Evolutionary conservation across 176 grass and related monocot genomes (phyloP), one percentile per base, ranked within the genome.

Genomic region (Zoysia pacifica): DNA sequence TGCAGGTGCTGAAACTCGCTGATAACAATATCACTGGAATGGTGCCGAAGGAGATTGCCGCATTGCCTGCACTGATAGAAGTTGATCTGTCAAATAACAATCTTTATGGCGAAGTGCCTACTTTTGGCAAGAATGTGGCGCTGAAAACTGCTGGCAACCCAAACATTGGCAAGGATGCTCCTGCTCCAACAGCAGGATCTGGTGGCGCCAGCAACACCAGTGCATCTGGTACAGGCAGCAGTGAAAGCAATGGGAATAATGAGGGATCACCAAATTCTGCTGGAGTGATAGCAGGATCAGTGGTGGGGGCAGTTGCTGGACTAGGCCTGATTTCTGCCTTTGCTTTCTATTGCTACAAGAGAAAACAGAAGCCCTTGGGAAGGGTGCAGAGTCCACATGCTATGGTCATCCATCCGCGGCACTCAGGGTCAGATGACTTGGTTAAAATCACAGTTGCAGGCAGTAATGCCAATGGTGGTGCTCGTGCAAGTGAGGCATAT

Each of bases 361-460:
- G 85, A 59, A 97, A 92, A 81, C 86, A 90, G 61, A 91, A 94
- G 65, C 82, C 87, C 52, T 90, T 48, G 0, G 77, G 87, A 72
- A 93, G 91, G 77, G 94, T 94, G 55, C 94, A 94, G 65, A 92
- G 94, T 53, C 94, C 91, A 3, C 91, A 97, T 75, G 87, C 87
- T 12, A 90, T 80, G 48, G 89, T 94, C n/a, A 92, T 92, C 69
- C 91, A 92, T 83, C 94, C 94, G 1, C 54, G 91, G 2, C 89
- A 89, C 81, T 94, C 89, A 4, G 87, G 91, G 4, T 97, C 94
- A 19, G 94, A 97, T 84, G 94, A 97, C 76, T 78, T 87, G 73
- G 76, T 92, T 16, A 97, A 97, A 76, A 86, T 94, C 83, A 94
- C 94, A 79, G 83, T 92, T 60, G 87, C 91, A 8, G 74, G 77